phyloP scores from a whole-genome alignment of 192 early-diverging fungal genomes.

The Chytriomyces hyalinus region DNA sequence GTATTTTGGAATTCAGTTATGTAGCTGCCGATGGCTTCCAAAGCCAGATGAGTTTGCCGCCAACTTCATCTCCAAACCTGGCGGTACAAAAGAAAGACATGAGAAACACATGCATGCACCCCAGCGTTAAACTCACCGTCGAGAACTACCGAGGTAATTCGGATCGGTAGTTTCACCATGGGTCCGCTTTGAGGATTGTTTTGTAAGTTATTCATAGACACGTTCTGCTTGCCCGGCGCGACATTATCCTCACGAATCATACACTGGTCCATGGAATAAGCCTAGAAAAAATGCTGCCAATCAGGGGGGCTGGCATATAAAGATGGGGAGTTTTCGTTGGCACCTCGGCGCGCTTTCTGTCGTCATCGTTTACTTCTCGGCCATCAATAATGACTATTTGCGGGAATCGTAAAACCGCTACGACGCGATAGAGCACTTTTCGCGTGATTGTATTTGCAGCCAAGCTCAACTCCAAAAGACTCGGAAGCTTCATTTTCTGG shows the following conservation, averaged over 20 bases:
- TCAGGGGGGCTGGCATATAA: not conserved
- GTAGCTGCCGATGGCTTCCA: slow-evolving; percentile 18
- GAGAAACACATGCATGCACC: not conserved
- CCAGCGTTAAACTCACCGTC: slow-evolving; percentile 46
- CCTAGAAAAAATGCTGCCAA: slow-evolving; percentile 5
- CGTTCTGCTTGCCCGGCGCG: slow-evolving; percentile 32
- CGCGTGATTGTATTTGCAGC: slow-evolving; percentile 56
- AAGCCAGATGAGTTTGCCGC: slow-evolving; percentile 42
- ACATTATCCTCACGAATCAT: slow-evolving; percentile 40
- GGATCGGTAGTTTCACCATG: slow-evolving; percentile 51
- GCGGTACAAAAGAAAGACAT: not conserved
- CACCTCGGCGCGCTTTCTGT: slow-evolving; percentile 56
- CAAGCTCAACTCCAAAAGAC: slow-evolving; percentile 57
- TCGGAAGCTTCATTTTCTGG: slow-evolving; percentile 67
- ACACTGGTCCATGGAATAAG: slow-evolving; percentile 56
- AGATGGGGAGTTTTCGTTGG: not conserved
- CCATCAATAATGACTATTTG: slow-evolving; percentile 60
- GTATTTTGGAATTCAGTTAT: slow-evolving; percentile 1
- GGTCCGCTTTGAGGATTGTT: slow-evolving; percentile 12
- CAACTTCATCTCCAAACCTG: slow-evolving; percentile 57
- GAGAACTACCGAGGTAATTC: slow-evolving; percentile 61
- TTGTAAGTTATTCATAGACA: slow-evolving; percentile 1
- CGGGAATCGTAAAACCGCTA: slow-evolving; percentile 59
- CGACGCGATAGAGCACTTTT: slow-evolving; percentile 59
- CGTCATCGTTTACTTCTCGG: slow-evolving; percentile 59